These are phyloP conservation scores for Thyridium curvatum DNA, from an alignment of 2,329 filamentous ascomycete species.

Conservation along the genomic window DNA sequence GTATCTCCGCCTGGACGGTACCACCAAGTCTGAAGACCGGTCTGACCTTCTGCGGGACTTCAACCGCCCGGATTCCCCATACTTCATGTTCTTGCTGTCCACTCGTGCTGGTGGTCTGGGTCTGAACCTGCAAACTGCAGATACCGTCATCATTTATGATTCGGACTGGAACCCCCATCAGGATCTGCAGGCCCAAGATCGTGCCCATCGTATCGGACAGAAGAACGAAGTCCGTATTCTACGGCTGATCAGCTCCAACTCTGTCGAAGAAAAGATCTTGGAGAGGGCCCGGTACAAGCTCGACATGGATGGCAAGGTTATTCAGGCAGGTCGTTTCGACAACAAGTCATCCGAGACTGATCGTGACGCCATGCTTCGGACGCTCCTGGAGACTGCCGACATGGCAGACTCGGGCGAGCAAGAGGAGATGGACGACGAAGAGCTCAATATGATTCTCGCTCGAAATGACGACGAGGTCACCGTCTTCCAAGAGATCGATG, in stretches of 20 bases:
- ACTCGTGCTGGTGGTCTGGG: constrained; percentile 97
- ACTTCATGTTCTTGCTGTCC: constrained; percentile 97
- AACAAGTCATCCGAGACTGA: constrained; percentile 99
- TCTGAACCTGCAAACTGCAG: constrained; percentile 93
- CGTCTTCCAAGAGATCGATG: constrained; percentile 78
- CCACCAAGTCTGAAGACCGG: constrained; percentile 94
- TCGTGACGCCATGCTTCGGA: constrained; percentile 92
- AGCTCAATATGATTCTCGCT: constrained; percentile 90
- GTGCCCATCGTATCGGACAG: constrained; percentile 98
- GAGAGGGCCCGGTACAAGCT: constrained; percentile 96
- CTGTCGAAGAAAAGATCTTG: constrained; percentile 96
- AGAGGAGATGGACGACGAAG: constrained; percentile 98
- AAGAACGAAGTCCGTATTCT: constrained; percentile 99
- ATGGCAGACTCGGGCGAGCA: constrained; percentile 65
- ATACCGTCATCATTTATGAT: constrained; percentile 99
- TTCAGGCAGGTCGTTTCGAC: constrained; percentile 98
- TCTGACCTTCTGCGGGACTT: constrained; percentile 85
- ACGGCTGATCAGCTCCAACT: constrained; percentile 91
- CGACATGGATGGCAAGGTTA: constrained; percentile 99
- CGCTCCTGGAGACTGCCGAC: constrained; percentile 80
- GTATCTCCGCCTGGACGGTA: constrained; percentile 91
- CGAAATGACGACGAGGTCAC: constrained; percentile 74
- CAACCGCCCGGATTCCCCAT: constrained; percentile 83
- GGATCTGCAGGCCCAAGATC: constrained; percentile 98
- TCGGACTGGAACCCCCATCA: constrained; percentile 99